phyloP scores from a whole-genome alignment of 1,139 yeast genomes.

The Yamadazyma triangularis region DNA sequence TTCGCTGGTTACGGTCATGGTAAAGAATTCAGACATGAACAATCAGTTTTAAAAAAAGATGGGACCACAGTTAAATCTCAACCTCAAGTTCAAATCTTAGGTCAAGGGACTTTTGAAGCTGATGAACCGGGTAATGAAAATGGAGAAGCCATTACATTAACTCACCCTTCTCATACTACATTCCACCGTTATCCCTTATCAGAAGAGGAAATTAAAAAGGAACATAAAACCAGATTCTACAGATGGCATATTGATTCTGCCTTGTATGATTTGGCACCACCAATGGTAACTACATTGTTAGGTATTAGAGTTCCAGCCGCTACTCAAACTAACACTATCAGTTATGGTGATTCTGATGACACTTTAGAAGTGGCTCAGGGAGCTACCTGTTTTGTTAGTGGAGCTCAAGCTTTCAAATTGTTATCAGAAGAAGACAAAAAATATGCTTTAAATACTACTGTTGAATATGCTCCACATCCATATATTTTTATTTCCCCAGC shows the following conservation, averaged over 20 bases:
- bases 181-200: conserved; percentile 69
- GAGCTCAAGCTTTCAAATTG: conserved; percentile 66
- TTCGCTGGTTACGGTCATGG: conserved; percentile 76
- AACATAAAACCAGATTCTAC: conserved; percentile 72
- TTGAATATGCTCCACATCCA: conserved; percentile 89
- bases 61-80: conserved; percentile 74
- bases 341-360: conserved; percentile 61
- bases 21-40: conserved; percentile 73
- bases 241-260: conserved; percentile 95
- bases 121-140: conserved; percentile 63
- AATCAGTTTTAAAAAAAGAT: conserved; percentile 73
- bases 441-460: conserved; percentile 69
- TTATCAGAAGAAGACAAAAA: conserved; percentile 67
- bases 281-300: conserved; percentile 74
- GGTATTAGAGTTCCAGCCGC: conserved; percentile 76
- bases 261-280: conserved; percentile 78
- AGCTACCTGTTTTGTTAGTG: conserved; percentile 83
- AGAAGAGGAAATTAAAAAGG: conserved; percentile 53
- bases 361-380: conserved; percentile 69
- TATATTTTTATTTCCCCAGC: conserved; percentile 80
- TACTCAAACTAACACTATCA: conserved; percentile 43
- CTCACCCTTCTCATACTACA: conserved; percentile 78
- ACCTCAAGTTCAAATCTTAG: conserved; percentile 86
- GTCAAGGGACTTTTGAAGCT: conserved; percentile 71
- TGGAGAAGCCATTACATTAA: conserved; percentile 55